Conservation (phyloP, 306 rosid species). For the Quercus rubra region DNA sequence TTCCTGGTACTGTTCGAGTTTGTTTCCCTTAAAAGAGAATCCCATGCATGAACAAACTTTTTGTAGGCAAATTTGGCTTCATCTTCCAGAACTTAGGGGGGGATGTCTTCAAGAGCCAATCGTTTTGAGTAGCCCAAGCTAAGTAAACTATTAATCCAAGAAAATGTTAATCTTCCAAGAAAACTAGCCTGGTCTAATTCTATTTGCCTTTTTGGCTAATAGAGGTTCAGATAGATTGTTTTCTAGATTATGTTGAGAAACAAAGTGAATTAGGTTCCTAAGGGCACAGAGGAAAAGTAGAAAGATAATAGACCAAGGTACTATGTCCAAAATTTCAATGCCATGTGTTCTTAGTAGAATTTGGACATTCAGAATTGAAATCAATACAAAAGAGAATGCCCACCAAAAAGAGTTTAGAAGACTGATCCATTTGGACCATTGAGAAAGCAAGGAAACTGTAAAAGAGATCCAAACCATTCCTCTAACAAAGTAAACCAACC, state of each 20-base stretch:
- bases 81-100: slow-evolving; percentile 56
- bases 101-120: slow-evolving; percentile 52
- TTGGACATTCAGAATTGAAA: slow-evolving; percentile 44
- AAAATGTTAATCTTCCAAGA: slow-evolving; percentile 50
- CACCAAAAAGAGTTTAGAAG: slow-evolving; percentile 56
- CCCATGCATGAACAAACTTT: slow-evolving; percentile 53
- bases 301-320: slow-evolving; percentile 37
- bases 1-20: slow-evolving; percentile 26
- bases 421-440: slow-evolving; percentile 35
- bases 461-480: slow-evolving; percentile 55
- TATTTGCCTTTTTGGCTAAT: slow-evolving; percentile 23
- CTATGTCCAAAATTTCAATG: slow-evolving; percentile 28
- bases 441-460: slow-evolving; percentile 46
- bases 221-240: slow-evolving; percentile 49
- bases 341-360: slow-evolving; percentile 22
- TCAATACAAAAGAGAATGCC: slow-evolving; percentile 34
- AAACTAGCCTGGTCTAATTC: slow-evolving; percentile 26
- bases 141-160: slow-evolving; percentile 67
- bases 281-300: slow-evolving; percentile 48
- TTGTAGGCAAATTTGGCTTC: slow-evolving; percentile 45
- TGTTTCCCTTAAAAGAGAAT: slow-evolving; percentile 31
- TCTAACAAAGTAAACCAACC: slow-evolving; percentile 30
- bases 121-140: slow-evolving; percentile 51
- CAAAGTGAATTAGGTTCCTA: slow-evolving; percentile 27
- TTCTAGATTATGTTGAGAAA: slow-evolving; percentile 11